phyloP scores from a whole-genome alignment of 2,329 filamentous ascomycete species.

The Lithohypha guttulata region DNA sequence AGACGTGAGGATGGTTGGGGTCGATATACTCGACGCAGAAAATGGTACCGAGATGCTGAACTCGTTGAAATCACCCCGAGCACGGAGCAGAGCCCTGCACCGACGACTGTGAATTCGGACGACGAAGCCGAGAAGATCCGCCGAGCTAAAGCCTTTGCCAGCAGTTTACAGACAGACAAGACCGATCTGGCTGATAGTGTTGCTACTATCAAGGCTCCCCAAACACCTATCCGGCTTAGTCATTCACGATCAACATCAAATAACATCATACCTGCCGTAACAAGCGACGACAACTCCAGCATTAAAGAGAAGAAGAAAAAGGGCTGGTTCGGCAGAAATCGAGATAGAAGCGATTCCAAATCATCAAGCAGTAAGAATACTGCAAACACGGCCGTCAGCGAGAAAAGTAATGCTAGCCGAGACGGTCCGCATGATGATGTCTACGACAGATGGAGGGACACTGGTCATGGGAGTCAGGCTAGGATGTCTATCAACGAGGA shows the following conservation, averaged over 20 bases:
- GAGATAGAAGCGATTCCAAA: conserved; percentile 5
- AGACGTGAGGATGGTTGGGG: conserved; percentile 87
- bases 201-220: conserved; percentile 6
- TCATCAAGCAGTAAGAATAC: conserved; percentile 1
- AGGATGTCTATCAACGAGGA: conserved; percentile 2
- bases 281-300: not conserved
- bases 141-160: conserved; percentile 17
- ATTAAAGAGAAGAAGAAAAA: conserved; percentile 5
- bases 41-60: conserved; percentile 96
- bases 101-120: conserved; percentile 25
- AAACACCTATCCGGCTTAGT: not conserved
- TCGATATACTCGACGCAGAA: conserved; percentile 80
- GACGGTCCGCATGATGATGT: conserved; percentile 20
- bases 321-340: conserved; percentile 3
- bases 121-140: conserved; percentile 15
- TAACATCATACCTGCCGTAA: not conserved
- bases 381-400: not conserved
- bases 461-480: not conserved
- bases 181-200: conserved; percentile 8
- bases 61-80: conserved; percentile 60
- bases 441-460: conserved; percentile 17
- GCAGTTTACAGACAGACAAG: conserved; percentile 10
- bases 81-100: conserved; percentile 35
- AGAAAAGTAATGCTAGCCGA: conserved; percentile 10
- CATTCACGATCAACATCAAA: conserved; percentile 1